Evolutionary conservation across 2,329 filamentous ascomycete genomes (phyloP), one percentile per base, ranked within the genome.

Genomic region (Fusarium sp.): DNA sequence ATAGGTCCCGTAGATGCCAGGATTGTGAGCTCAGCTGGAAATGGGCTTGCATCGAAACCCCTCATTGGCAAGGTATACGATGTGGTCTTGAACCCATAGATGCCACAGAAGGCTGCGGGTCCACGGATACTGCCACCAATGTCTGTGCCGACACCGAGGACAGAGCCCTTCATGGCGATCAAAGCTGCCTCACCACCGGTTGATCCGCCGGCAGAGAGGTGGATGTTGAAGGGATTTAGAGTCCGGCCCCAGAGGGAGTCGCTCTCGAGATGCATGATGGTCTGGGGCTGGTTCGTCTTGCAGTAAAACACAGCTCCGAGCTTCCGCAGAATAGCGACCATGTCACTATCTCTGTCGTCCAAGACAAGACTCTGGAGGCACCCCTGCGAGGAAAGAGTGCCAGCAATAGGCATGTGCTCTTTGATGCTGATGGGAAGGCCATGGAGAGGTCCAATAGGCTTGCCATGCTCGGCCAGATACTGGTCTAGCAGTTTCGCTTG

Each of bases 121-220:
- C 75, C 75, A 1, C 81, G 77, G 34, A 83, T 76, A 41, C 81
- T 83, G 4, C 83, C 82, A 5, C 80, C 84, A 50, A 85, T 82
- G 14, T 85, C 83, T 5, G 81, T 82, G 2, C 84, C 84, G 5
- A 85, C 65, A 0, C 83, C 84, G 0, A 85, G 58, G 0, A 83
- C 71, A 1, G 83, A 84, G 1, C 84, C 84, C 4, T 81, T 74
- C 45, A 85, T 79, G 5, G 83, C 82, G 0, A 85, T 61, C 3
- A 86, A 67, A 5, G 84, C 83, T 0, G 78, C 82, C 57, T 84
- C 83, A 7, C 92, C 92, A 8, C 92, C 92, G 0, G 88, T 89
- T 2, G 87, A 89, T 1, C 92, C 92, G 4, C 92, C 92, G 0
- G 90, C 86, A 0, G 88, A 90, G n/a, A 91, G 84, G 16, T 85